These are phyloP conservation scores for Lavandula angustifolia DNA, from an alignment of 257 asterid species.

Conservation along the genomic window DNA sequence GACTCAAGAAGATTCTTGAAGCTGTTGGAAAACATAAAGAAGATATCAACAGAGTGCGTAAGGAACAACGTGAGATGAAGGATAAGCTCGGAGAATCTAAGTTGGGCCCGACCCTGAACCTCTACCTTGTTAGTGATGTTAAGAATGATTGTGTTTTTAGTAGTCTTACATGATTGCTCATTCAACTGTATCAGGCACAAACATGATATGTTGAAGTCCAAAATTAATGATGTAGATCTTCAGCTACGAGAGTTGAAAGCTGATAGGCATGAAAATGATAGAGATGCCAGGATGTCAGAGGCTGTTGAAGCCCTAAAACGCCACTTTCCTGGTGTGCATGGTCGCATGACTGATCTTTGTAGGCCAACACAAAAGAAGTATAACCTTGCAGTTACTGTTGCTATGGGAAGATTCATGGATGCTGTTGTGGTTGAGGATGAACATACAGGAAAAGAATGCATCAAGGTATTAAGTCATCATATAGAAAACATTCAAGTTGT, in stretches of 20 bases:
- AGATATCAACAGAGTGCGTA: constrained; percentile 61
- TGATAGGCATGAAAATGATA: constrained; percentile 90
- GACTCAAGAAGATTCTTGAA: constrained; percentile 70
- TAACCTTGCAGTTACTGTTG: constrained; percentile 98
- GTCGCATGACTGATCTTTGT: constrained; percentile 98
- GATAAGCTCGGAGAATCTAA: constrained; percentile 75
- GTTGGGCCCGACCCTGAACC: constrained; percentile 41
- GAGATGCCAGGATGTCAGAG: constrained; percentile 88
- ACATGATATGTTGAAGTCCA: constrained; percentile 68
- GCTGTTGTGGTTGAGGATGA: constrained; percentile 98
- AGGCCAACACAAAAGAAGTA: constrained; percentile 92
- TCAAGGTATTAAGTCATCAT: constrained; percentile 59
- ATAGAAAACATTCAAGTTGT: constrained; percentile 24
- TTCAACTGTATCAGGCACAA: constrained; percentile 53
- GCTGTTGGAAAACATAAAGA: constrained; percentile 79
- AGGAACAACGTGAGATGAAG: constrained; percentile 87
- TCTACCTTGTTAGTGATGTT: constrained; percentile 31
- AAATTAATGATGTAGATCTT: constrained; percentile 70
- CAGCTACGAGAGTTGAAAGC: constrained; percentile 95
- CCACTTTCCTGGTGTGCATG: constrained; percentile 94
- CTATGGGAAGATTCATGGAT: constrained; percentile 99
- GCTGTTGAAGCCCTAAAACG: constrained; percentile 90
- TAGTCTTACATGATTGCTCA: constrained; percentile 22
- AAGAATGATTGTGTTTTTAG: constrained; percentile 23
- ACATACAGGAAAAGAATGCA: constrained; percentile 93